phyloP scores from a whole-genome alignment of 2,329 filamentous ascomycete genomes.

The Stagonosporopsis tanaceti region DNA sequence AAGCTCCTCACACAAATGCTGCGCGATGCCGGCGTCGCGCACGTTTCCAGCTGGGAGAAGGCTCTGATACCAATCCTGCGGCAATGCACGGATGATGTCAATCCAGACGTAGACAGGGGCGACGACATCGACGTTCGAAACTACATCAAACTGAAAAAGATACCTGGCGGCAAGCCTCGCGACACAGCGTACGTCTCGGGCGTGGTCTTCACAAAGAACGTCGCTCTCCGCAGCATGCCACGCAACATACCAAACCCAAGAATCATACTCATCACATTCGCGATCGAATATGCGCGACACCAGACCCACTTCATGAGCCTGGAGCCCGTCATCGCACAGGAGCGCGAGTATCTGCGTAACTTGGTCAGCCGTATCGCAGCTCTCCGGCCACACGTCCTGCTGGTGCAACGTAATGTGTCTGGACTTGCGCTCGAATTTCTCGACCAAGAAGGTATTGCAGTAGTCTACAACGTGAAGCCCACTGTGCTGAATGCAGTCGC shows the following conservation, averaged over 20 bases:
- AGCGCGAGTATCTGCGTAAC: slow-evolving; percentile 90
- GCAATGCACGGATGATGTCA: slow-evolving; percentile 91
- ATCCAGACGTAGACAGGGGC: slow-evolving; percentile 86
- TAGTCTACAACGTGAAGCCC: slow-evolving; percentile 95
- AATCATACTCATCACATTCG: slow-evolving; percentile 91
- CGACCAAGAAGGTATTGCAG: slow-evolving; percentile 86
- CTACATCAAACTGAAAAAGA: slow-evolving; percentile 97
- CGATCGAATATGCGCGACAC: slow-evolving; percentile 94
- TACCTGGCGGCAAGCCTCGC: slow-evolving; percentile 85
- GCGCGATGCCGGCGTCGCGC: slow-evolving; percentile 76
- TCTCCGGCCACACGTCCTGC: slow-evolving; percentile 80
- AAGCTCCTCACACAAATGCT: slow-evolving; percentile 85
- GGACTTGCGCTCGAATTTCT: slow-evolving; percentile 89
- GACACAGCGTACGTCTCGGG: slow-evolving; percentile 98
- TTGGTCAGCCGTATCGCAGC: slow-evolving; percentile 91
- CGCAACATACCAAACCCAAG: slow-evolving; percentile 83
- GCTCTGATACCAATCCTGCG: slow-evolving; percentile 89
- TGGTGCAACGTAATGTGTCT: slow-evolving; percentile 93
- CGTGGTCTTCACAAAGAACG: slow-evolving; percentile 95
- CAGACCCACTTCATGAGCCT: slow-evolving; percentile 97
- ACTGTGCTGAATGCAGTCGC: slow-evolving; percentile 96
- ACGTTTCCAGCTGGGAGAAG: slow-evolving; percentile 82
- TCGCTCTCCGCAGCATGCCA: slow-evolving; percentile 96
- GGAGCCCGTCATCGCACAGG: slow-evolving; percentile 94
- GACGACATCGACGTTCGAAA: slow-evolving; percentile 98